Evolutionary conservation across 2,329 filamentous ascomycete species (phyloP).

Genomic region (Fusarium equiseti): DNA sequence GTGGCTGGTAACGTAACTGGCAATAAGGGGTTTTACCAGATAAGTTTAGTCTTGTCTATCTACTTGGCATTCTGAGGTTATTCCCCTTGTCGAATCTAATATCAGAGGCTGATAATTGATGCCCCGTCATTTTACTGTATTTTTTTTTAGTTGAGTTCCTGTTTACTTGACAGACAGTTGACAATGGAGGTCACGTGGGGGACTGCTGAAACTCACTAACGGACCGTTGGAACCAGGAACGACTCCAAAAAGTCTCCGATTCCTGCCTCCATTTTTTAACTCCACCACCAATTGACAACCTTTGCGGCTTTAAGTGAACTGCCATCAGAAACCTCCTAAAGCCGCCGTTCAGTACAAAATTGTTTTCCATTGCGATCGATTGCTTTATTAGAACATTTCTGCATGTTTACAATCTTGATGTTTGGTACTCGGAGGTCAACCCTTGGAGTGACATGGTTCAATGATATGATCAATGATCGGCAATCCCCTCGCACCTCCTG

Average conservation of each 20-base stretch:
- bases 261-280: neutral
- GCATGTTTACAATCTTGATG: neutral
- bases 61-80: neutral
- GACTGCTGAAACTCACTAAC: conserved; percentile 10
- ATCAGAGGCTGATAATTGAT: neutral
- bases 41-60: neutral
- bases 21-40: neutral
- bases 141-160: neutral
- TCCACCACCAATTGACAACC: neutral
- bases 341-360: too few relatives aligned
- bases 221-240: neutral
- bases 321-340: neutral
- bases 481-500: neutral
- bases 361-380: neutral
- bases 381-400: too few relatives aligned
- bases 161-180: too few relatives aligned
- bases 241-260: neutral
- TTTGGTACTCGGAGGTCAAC: neutral
- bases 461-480: neutral
- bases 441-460: neutral
- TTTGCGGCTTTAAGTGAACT: neutral
- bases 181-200: neutral
- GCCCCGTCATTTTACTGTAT: neutral
- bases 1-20: conserved; percentile 8
- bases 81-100: neutral